Evolutionary conservation across 306 rosid genomes (phyloP).

Genomic region (Pyrus pyrifolia): DNA sequence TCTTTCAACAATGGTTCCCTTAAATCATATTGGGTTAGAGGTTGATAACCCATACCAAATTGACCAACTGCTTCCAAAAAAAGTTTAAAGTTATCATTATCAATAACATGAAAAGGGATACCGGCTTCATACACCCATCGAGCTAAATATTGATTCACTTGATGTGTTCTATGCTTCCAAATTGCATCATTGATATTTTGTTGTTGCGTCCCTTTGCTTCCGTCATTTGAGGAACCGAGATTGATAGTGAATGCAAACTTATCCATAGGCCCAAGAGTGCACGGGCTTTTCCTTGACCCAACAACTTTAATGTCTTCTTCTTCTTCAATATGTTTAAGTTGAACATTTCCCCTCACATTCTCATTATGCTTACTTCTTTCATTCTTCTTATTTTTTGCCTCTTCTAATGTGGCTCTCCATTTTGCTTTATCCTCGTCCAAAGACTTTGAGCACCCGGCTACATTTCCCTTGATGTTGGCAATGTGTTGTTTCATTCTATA

Average conservation of each 20-base stretch:
- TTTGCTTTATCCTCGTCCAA: background rate
- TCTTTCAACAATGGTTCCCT: background rate
- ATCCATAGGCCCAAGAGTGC: background rate
- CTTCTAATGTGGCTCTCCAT: background rate
- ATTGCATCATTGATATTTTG: background rate
- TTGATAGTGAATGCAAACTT: background rate
- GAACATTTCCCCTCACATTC: background rate
- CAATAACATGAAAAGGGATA: background rate
- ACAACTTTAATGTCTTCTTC: too few species aligned
- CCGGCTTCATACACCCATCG: background rate
- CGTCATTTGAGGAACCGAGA: background rate
- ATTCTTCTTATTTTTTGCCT: background rate
- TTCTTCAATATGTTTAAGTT: too few species aligned
- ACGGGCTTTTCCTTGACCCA: too few species aligned
- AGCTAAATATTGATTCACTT: background rate
- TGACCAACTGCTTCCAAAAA: background rate
- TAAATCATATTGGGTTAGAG: background rate
- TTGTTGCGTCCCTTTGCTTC: background rate
- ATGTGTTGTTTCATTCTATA: too few species aligned
- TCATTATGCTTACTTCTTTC: background rate
- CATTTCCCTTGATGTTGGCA: too few species aligned
- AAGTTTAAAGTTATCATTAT: background rate
- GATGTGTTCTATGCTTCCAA: background rate
- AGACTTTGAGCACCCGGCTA: too few species aligned
- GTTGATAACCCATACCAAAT: background rate